Percentiles rank a stretch among this genome's conserved stretches.
Conservation (phyloP, 2,329 filamentous ascomycete genomes). For the Simplicillium sp. region DNA sequence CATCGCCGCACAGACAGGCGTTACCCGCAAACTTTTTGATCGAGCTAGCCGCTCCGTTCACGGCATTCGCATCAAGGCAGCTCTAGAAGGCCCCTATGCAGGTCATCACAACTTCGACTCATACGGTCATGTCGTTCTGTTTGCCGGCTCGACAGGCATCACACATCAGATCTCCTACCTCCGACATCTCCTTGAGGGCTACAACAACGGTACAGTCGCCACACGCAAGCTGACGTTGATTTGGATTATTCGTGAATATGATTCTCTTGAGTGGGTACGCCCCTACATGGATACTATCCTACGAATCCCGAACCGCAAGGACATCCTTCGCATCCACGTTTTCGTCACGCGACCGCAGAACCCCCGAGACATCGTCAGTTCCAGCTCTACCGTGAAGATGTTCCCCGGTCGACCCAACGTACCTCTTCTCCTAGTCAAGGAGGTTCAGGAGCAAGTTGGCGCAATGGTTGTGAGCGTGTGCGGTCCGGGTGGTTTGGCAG, state of each 20-base stretch:
- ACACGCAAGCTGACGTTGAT: constrained; percentile 75
- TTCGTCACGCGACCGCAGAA: constrained; percentile 85
- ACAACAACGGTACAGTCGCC: constrained; percentile 62
- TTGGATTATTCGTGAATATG: constrained; percentile 86
- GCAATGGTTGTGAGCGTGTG: constrained; percentile 83
- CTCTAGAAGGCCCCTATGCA: constrained; percentile 84
- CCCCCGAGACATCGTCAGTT: constrained; percentile 69
- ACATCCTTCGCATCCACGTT: constrained; percentile 76
- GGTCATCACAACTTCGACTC: constrained; percentile 79
- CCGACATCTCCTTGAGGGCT: constrained; percentile 63
- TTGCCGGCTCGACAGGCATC: constrained; percentile 89
- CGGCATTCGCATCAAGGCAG: constrained; percentile 56
- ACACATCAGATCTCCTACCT: constrained; percentile 90
- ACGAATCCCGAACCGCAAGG: constrained; percentile 67
- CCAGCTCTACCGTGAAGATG: constrained; percentile 78
- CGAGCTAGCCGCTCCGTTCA: constrained; percentile 47
- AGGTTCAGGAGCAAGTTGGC: constrained; percentile 73
- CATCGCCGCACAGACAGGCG: constrained; percentile 77
- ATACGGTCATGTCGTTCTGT: constrained; percentile 84
- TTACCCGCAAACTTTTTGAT: constrained; percentile 75
- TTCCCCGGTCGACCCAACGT: constrained; percentile 83
- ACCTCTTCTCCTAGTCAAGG: constrained; percentile 66
- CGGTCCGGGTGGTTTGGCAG: constrained; percentile 64
- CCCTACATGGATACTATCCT: constrained; percentile 74
- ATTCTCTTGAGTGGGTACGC: constrained; percentile 87